Evolutionary conservation across 2,329 filamentous ascomycete genomes (phyloP).

Genomic region (Talaromyces atroroseus): DNA sequence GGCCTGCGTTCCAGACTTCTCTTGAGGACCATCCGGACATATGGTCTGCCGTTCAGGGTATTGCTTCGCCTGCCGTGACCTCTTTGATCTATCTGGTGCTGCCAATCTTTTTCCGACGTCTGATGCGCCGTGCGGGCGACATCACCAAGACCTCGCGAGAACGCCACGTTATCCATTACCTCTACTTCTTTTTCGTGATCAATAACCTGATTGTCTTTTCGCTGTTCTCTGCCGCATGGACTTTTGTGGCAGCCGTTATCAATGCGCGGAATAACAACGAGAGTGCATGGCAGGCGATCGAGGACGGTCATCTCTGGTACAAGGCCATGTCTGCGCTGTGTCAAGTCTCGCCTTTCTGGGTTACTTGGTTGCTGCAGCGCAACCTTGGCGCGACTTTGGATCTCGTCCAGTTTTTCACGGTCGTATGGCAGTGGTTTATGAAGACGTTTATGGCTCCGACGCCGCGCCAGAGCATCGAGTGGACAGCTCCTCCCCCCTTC

Average conservation of each 20-base stretch:
- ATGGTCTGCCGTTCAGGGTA: constrained; percentile 90
- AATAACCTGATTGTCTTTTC: constrained; percentile 96
- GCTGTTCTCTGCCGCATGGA: constrained; percentile 77
- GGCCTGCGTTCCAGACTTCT: constrained; percentile 65
- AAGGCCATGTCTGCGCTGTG: constrained; percentile 71
- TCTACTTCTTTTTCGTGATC: constrained; percentile 95
- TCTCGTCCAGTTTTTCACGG: constrained; percentile 77
- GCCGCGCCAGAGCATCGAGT: constrained; percentile 82
- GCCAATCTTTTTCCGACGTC: constrained; percentile 82
- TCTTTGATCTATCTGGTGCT: constrained; percentile 82
- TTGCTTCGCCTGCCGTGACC: constrained; percentile 78
- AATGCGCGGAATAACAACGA: constrained; percentile 51
- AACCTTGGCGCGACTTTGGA: constrained; percentile 93
- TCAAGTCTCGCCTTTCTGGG: constrained; percentile 82
- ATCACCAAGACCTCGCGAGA: constrained; percentile 88
- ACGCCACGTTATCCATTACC: constrained; percentile 79
- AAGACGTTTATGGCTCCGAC: constrained; percentile 83
- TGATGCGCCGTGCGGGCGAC: constrained; percentile 79
- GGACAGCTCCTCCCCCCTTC: constrained; percentile 86
- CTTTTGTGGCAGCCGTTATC: constrained; percentile 63
- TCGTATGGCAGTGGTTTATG: constrained; percentile 78
- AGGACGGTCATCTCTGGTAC: constrained; percentile 56
- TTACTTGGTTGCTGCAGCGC: constrained; percentile 86
- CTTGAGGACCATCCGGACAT: constrained; percentile 58
- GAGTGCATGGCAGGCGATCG: constrained; percentile 64